Base-by-base conservation (phyloP, 2,329 filamentous ascomycete genomes). In the Calonectria pseudoturangicola region DNA sequence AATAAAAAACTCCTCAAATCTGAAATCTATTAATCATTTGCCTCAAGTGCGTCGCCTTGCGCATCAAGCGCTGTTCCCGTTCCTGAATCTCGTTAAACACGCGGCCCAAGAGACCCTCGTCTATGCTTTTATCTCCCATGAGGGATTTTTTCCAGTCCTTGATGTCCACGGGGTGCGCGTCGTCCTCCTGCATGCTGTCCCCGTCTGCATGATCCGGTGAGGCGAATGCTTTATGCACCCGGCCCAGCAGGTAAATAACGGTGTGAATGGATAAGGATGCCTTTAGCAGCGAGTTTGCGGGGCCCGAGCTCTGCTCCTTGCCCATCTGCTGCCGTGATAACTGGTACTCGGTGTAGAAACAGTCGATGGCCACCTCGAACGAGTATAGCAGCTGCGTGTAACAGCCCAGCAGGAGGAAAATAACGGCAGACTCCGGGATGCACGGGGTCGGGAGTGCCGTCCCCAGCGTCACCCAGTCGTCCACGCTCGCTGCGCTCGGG, bases 11-110 rank as follows among this genome's bases (percentile, higher is more conserved):
- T 65, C 16, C 28, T 70, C 39, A 73, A 47, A 73, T 71, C 43
- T 73, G 71, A 65, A 73, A 70, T 39, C 63, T 60, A 48, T 65
- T 71, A 25, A 73, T 73, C 63, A 71, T 70, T 60, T 68, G 72
- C 27, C 54, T 68, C 28, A 73, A 13, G 4, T 73, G 68, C 41
- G 68, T 41, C 4, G 72, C 72, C 50, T 71, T 73, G 8, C 41
- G 36, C 65, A 73, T 68, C 39, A 73, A 47, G 12, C 68, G 41
- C 48, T 71, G 68, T 27, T 73, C 68, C 39, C 72, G 68, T 36
- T 68, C 68, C 56, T 73, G 72, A 43, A 73, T 73, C 16, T 73
- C 72, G 27, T 60, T 36, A 68, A 68, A 73, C 33, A 66, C 56
- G 21, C 65, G 72, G 27, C 68, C 68, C 43, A 73, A 41, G 1